Conservation (phyloP, 495 filamentous ascomycete species). For the Lepraria neglecta region DNA sequence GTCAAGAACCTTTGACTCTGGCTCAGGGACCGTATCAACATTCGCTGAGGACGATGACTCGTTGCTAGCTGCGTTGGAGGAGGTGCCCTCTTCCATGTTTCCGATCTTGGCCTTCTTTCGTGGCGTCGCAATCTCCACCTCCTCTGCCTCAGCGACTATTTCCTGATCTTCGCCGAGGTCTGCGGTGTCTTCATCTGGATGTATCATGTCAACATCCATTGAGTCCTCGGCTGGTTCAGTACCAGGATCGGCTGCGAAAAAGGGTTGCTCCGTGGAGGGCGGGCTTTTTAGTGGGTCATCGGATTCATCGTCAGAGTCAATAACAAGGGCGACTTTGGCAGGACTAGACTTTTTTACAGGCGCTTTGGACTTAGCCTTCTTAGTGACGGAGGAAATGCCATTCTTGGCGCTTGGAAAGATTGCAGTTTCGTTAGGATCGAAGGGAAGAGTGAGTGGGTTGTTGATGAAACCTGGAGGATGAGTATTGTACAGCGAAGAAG, state of each 20-base stretch:
- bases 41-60: not conserved
- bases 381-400: not conserved
- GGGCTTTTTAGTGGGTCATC: slow-evolving; percentile 9
- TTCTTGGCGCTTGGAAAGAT: not conserved
- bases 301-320: slow-evolving; percentile 21
- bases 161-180: slow-evolving; percentile 31
- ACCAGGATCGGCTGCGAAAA: slow-evolving; percentile 16
- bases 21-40: slow-evolving; percentile 2
- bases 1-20: not conserved
- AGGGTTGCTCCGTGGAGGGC: slow-evolving; percentile 10
- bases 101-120: slow-evolving; percentile 26
- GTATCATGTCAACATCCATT: slow-evolving; percentile 32
- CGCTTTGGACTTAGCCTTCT: slow-evolving; percentile 15
- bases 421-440: not conserved
- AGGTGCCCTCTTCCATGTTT: slow-evolving; percentile 4
- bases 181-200: slow-evolving; percentile 29
- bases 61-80: not conserved
- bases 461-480: not conserved
- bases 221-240: slow-evolving; percentile 22
- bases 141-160: slow-evolving; percentile 31
- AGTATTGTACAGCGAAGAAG: not conserved
- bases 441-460: not conserved
- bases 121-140: slow-evolving; percentile 20
- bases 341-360: slow-evolving; percentile 14
- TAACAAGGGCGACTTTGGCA: not conserved